Conservation (phyloP, 257 asterid species). For the Solanum tacnaense region DNA sequence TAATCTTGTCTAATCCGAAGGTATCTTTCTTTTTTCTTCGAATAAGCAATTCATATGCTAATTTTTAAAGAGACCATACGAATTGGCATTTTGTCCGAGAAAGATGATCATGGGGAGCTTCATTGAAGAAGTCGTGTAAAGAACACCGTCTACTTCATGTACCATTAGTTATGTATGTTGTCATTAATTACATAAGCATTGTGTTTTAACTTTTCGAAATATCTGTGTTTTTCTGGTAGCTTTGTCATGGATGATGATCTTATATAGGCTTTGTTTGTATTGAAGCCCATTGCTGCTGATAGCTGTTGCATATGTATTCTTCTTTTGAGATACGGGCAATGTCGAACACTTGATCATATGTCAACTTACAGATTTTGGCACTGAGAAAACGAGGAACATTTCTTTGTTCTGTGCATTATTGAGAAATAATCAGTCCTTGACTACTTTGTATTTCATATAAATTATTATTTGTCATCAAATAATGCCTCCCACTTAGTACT, state of each 20-base stretch:
- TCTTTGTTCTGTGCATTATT: neutral
- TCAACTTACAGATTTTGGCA: neutral
- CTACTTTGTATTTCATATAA: neutral
- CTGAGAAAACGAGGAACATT: neutral
- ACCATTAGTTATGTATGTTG: neutral
- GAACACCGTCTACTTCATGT: neutral
- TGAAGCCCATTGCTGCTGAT: neutral
- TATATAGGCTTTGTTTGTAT: neutral
- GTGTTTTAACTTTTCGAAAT: neutral
- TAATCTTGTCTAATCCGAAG: neutral
- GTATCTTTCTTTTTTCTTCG: neutral
- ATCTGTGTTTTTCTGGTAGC: neutral
- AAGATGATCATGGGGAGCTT: neutral
- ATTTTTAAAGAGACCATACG: neutral
- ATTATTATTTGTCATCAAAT: neutral
- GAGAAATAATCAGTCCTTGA: neutral
- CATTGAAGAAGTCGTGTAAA: neutral
- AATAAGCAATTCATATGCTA: neutral
- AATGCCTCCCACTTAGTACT: neutral
- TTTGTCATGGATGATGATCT: neutral
- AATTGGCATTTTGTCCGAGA: neutral
- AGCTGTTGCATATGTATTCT: neutral
- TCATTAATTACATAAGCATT: neutral
- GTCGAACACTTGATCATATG: neutral
- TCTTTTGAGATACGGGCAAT: neutral